A percentile compares a stretch with the other conserved stretches of the same genome.
These are phyloP conservation scores for Dictyostelium gargantuum DNA, from an alignment of 208 protist genomes.

Conservation along the genomic window DNA sequence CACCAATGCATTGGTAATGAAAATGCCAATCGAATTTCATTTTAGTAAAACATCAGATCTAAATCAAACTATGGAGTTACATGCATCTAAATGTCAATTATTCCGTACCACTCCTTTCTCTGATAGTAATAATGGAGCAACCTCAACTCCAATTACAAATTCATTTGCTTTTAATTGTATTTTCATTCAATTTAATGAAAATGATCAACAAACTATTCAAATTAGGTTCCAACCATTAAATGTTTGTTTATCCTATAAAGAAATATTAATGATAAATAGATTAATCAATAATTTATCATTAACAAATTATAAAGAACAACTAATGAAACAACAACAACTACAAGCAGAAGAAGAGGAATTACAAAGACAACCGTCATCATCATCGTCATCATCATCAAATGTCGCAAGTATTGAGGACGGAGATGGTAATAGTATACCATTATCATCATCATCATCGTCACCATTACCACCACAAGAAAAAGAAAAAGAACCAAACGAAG, in stretches of 20 bases:
- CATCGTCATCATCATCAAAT: neutral
- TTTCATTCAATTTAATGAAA: conserved; percentile 23
- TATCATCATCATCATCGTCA: neutral
- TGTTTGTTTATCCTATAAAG: conserved; percentile 33
- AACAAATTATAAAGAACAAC: neutral
- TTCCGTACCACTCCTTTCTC: conserved; percentile 44
- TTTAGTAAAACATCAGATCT: neutral
- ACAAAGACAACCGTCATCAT: neutral
- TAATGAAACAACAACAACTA: neutral
- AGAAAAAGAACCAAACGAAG: no score
- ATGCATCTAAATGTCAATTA: conserved; percentile 31
- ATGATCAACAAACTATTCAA: conserved; percentile 32
- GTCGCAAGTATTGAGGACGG: neutral
- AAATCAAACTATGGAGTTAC: conserved; percentile 49
- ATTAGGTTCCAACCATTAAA: conserved; percentile 21
- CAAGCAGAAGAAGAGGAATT: neutral
- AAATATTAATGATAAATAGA: conserved; percentile 41
- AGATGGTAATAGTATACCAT: neutral
- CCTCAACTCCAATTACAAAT: conserved; percentile 46
- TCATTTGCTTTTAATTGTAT: conserved; percentile 31
- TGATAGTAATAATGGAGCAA: conserved; percentile 27
- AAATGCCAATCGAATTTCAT: conserved; percentile 62
- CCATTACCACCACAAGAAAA: neutral
- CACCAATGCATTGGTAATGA: conserved; percentile 22
- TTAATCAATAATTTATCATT: conserved; percentile 1